Evolutionary conservation across 768 basidiomycete genomes (phyloP).

Genomic region (Pleurotus tuoliensis): DNA sequence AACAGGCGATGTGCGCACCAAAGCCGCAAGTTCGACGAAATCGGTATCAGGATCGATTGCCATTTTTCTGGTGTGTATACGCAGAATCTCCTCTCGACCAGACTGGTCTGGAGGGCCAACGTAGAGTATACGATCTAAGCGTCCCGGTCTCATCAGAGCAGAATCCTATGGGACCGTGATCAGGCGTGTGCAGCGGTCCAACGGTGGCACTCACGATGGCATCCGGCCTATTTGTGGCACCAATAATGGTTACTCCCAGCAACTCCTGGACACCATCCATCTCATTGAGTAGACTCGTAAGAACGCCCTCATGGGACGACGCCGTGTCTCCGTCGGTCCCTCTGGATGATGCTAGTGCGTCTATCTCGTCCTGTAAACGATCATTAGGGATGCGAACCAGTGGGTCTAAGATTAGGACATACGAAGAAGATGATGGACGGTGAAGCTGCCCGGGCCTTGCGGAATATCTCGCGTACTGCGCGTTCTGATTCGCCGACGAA

Average conservation of each 20-base stretch:
- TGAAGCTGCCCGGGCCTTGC: conserved; percentile 90
- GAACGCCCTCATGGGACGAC: conserved; percentile 78
- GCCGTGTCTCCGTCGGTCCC: conserved; percentile 49
- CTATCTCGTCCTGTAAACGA: conserved; percentile 82
- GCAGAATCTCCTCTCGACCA: conserved; percentile 82
- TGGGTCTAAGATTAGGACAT: conserved; percentile 23
- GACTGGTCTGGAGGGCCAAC: conserved; percentile 86
- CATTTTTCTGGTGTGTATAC: conserved; percentile 77
- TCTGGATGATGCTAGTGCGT: conserved; percentile 84
- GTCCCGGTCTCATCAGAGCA: conserved; percentile 91
- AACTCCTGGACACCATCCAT: conserved; percentile 99
- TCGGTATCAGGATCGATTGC: conserved; percentile 70
- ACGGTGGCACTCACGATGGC: conserved; percentile 58
- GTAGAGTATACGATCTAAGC: conserved; percentile 90
- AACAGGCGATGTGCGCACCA: conserved; percentile 43
- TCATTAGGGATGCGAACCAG: too few relatives aligned
- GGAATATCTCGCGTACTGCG: conserved; percentile 91
- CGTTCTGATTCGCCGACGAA: conserved; percentile 97
- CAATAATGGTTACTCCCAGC: conserved; percentile 90
- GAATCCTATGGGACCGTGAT: conserved; percentile 59
- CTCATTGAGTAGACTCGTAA: conserved; percentile 92
- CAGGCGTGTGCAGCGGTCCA: neutral
- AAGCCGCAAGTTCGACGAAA: conserved; percentile 57
- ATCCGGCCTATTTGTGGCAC: conserved; percentile 94
- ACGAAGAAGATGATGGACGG: conserved; percentile 98